A percentile compares a stretch with the other conserved stretches of the same genome.
phyloP scores from a whole-genome alignment of 2,329 filamentous ascomycete species.

The Didymella pomorum region DNA sequence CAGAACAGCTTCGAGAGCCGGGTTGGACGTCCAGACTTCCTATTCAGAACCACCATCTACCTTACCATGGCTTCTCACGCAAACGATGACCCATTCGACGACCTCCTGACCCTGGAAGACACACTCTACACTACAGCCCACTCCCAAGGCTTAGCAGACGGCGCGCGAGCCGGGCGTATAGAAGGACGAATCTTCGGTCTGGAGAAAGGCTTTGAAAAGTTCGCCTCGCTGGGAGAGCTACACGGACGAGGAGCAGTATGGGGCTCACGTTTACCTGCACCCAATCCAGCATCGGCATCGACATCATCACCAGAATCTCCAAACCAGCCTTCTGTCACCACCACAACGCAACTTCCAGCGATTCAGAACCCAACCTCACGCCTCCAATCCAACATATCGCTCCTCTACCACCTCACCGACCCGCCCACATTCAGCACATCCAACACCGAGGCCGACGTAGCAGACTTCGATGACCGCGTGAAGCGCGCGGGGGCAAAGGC shows the following conservation, averaged over 20 bases:
- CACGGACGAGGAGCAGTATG: constrained; percentile 84
- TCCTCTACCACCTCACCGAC: constrained; percentile 80
- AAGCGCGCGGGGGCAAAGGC: constrained; percentile 84
- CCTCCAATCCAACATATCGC: constrained; percentile 77
- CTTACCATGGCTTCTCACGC: constrained; percentile 13
- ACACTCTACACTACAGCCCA: constrained; percentile 86
- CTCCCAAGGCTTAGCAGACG: constrained; percentile 76
- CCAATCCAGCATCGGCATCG: not conserved
- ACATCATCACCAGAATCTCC: not conserved
- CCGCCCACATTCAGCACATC: constrained; percentile 77
- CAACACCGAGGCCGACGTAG: constrained; percentile 88
- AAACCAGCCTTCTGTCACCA: not conserved
- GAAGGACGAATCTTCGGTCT: constrained; percentile 92
- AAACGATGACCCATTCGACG: constrained; percentile 60
- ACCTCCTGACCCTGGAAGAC: constrained; percentile 67
- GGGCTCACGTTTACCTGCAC: constrained; percentile 70
- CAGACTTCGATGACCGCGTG: constrained; percentile 88
- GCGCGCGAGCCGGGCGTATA: constrained; percentile 76
- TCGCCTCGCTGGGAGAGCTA: constrained; percentile 78
- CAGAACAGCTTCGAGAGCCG: no score
- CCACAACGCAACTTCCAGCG: not conserved
- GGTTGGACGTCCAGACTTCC: no score
- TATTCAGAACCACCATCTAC: no score
- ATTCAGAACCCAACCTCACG: constrained; percentile 54
- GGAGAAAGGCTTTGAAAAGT: constrained; percentile 94